Base-by-base conservation (phyloP, 805 yeast genomes). In the Starmerella sirachaensis region DNA sequence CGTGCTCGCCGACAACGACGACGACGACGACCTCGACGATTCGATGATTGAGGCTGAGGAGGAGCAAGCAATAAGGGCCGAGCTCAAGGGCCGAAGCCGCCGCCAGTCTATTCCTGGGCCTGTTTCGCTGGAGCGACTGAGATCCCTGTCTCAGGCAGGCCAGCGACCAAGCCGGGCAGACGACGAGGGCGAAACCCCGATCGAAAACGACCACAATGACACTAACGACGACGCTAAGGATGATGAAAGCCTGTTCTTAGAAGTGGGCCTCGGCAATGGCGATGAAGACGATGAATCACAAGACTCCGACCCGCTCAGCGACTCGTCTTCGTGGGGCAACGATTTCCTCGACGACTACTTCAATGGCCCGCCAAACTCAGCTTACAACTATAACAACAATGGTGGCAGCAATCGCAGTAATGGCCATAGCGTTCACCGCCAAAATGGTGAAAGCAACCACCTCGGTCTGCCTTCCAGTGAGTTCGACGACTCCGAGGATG, bases 1-100 rank as follows among this genome's bases (percentile, higher is more conserved):
- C 14, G 65, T 59, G 8, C 69, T 65, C 23, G 67, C 63, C 10
- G 66, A 60, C n/a, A 69, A 64, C 16, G 52, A 41, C 20, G 49
- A 48, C 19, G 55, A 47, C 26, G 51, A 48, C 17, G 57, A 54
- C 20, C 48, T 44, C 20, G 57, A 49, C 24, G 62, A 55, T 41
- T 48, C 42, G 53, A 48, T 40, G 41, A 55, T 41, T 53, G 64
- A 45, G 59, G 58, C 49, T 53, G 60, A 47, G 42, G 66, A 48
- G 51, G 70, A 53, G 51, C 59, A 42, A 51, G 68, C 43, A 47
- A 64, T 58, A 57, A 60, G 40, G 4, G 45, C 52, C 31, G 59
- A 50, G 18, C 26, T 41, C 13, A 30, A 29, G 26, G 31, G 23
- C 18, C 32, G 28, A 11, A 26, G n/a, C n/a, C 19, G 33, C 5